phyloP scores from a whole-genome alignment of 345 rosid species.

The Stellera chamaejasme region DNA sequence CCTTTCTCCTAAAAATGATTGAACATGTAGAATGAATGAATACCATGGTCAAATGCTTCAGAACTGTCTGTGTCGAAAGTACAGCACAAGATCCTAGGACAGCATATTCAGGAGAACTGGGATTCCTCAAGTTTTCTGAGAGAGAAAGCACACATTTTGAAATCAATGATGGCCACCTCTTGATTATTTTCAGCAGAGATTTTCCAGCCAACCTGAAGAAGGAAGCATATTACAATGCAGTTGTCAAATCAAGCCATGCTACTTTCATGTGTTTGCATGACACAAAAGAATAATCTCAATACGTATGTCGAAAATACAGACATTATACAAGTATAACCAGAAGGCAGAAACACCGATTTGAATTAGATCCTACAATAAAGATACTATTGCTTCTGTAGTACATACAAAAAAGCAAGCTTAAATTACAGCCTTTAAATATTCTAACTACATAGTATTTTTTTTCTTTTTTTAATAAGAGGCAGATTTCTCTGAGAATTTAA shows the following conservation, averaged over 20 bases:
- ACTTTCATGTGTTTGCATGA: background rate
- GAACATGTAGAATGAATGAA: conserved; percentile 16
- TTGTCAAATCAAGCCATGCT: background rate
- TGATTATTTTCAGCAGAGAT: conserved; percentile 77
- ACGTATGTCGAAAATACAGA: too few species aligned
- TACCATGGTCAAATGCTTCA: conserved; percentile 92
- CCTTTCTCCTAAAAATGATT: conserved; percentile 13
- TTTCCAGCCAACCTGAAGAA: conserved; percentile 84
- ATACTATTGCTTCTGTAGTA: too few species aligned
- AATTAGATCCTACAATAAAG: too few species aligned
- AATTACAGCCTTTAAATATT: too few species aligned
- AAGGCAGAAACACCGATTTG: too few species aligned
- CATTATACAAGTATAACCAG: too few species aligned
- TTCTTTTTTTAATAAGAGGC: too few species aligned
- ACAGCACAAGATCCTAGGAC: conserved; percentile 93
- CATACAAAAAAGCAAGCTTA: too few species aligned
- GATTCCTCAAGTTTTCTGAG: conserved; percentile 53
- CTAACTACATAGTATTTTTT: too few species aligned
- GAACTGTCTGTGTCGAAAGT: conserved; percentile 86
- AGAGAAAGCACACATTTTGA: conserved; percentile 80
- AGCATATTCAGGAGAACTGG: conserved; percentile 57
- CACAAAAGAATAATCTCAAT: too few species aligned
- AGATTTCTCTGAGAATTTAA: too few species aligned
- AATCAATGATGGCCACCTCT: conserved; percentile 91
- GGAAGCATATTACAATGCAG: conserved; percentile 17